phyloP scores from a whole-genome alignment of 768 basidiomycete genomes.

The Suillus cothurnatus region DNA sequence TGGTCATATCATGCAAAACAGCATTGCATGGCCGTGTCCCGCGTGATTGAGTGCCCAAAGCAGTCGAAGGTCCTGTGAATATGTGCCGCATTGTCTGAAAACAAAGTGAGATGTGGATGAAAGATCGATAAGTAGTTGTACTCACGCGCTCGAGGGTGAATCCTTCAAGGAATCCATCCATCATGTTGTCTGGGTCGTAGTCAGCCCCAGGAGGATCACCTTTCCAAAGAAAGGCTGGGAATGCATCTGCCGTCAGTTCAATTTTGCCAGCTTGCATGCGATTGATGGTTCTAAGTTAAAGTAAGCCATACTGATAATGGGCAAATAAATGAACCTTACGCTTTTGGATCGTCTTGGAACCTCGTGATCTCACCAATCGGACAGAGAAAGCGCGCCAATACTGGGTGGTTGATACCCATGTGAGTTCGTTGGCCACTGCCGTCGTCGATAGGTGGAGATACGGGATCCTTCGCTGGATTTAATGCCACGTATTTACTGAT shows the following conservation, averaged over 20 bases:
- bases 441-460: background rate
- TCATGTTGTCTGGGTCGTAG: too few species aligned
- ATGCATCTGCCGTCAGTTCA: background rate
- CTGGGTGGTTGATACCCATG: slow-evolving; percentile 4
- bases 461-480: background rate
- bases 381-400: slow-evolving; percentile 2
- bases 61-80: slow-evolving; percentile 7
- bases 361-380: background rate
- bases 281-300: background rate
- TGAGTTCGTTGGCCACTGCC: background rate
- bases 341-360: background rate
- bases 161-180: background rate
- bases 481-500: background rate
- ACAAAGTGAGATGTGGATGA: background rate
- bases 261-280: background rate
- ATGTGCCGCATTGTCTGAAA: slow-evolving; percentile 6
- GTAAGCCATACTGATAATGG: background rate
- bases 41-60: background rate
- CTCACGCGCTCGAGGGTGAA: background rate
- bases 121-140: background rate
- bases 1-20: slow-evolving; percentile 12
- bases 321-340: background rate
- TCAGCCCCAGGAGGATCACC: background rate
- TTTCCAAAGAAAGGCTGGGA: background rate
- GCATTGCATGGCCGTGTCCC: slow-evolving; percentile 11